Evolutionary conservation across 352 stramenopile genomes (phyloP).

Genomic region (Pythium sukuiense): DNA sequence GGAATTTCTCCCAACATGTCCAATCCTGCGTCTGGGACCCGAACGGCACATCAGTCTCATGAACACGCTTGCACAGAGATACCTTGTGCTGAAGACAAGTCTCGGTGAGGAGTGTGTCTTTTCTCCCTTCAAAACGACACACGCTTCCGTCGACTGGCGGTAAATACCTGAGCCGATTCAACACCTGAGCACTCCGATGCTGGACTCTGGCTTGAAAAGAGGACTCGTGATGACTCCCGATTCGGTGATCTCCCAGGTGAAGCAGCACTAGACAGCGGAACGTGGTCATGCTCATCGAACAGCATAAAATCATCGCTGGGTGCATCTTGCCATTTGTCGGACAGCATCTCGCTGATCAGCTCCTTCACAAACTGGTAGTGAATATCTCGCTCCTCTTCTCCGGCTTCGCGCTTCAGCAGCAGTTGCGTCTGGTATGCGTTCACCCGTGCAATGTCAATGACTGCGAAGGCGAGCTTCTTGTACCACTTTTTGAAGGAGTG

Average conservation of each 20-base stretch:
- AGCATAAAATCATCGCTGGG: background rate
- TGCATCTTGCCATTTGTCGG: slow-evolving; percentile 25
- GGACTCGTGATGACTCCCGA: background rate
- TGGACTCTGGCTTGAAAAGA: no score
- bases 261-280: no score
- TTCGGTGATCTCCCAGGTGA: no score
- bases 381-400: slow-evolving; percentile 14
- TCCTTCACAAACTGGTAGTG: slow-evolving; percentile 26
- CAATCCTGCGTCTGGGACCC: background rate
- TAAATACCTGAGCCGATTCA: background rate
- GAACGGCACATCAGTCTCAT: background rate
- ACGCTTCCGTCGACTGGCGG: background rate
- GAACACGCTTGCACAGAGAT: background rate
- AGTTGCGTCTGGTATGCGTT: slow-evolving; percentile 29
- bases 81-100: background rate
- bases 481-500: slow-evolving; percentile 37
- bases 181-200: background rate
- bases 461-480: slow-evolving; percentile 29
- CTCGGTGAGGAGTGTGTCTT: background rate
- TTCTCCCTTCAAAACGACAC: slow-evolving; percentile 2
- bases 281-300: background rate
- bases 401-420: slow-evolving; percentile 2
- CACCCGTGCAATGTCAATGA: slow-evolving; percentile 30
- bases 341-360: slow-evolving; percentile 22
- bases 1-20: slow-evolving; percentile 1